Conservation (phyloP, 495 filamentous ascomycete species). For the Sporormia fimetaria region DNA sequence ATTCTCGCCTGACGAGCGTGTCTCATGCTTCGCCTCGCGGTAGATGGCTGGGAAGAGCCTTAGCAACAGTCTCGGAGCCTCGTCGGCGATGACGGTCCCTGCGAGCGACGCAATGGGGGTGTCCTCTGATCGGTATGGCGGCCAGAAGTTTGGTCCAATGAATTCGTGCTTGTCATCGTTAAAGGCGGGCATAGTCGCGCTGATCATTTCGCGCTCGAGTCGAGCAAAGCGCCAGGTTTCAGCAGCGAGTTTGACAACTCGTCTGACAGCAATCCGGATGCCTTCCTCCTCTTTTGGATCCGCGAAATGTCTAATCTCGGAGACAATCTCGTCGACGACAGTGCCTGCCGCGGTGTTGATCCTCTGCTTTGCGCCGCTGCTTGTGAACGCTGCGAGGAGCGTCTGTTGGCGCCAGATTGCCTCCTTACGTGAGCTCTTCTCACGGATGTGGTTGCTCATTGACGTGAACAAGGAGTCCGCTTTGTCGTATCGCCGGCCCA, state of each 20-base stretch:
- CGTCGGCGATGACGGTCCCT: conserved; percentile 9
- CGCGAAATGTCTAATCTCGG: conserved; percentile 47
- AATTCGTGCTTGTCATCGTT: conserved; percentile 33
- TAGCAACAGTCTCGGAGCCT: conserved; percentile 35
- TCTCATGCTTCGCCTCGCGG: conserved; percentile 47
- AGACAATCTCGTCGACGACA: conserved; percentile 52
- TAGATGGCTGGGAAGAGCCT: conserved; percentile 46
- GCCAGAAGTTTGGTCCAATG: conserved; percentile 32
- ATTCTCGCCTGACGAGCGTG: conserved; percentile 34
- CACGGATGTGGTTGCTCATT: conserved; percentile 50
- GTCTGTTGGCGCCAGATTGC: conserved; percentile 56
- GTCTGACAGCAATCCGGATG: conserved; percentile 40
- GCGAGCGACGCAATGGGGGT: conserved; percentile 21
- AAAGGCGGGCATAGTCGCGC: conserved; percentile 42
- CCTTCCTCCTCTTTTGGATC: conserved; percentile 45
- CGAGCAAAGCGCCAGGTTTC: conserved; percentile 56
- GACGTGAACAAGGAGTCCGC: conserved; percentile 51
- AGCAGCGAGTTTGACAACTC: conserved; percentile 52
- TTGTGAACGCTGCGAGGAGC: conserved; percentile 52
- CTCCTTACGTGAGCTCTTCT: conserved; percentile 50
- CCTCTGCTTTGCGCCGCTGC: conserved; percentile 48
- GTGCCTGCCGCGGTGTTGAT: conserved; percentile 49
- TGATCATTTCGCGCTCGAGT: conserved; percentile 50
- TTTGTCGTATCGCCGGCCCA: conserved; percentile 51
- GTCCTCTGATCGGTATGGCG: conserved; percentile 33